phyloP scores from a whole-genome alignment of 805 yeast genomes.

The Candida coleopterorum region DNA sequence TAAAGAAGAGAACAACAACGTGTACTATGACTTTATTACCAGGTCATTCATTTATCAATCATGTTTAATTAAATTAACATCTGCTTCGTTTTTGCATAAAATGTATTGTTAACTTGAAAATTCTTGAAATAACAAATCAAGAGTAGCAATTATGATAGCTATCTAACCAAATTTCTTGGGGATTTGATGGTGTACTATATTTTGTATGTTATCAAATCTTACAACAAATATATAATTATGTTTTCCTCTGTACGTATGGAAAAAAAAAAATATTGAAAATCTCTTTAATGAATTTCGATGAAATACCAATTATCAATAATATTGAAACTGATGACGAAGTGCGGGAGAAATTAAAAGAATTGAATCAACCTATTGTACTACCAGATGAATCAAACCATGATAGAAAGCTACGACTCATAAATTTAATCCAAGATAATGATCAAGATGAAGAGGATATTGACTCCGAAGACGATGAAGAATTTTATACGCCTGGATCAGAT shows the following conservation, averaged over 20 bases:
- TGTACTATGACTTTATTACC: too few species aligned
- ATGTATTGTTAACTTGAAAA: too few species aligned
- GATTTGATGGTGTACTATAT: constrained; percentile 56
- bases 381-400: constrained; percentile 58
- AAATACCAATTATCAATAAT: constrained; percentile 11
- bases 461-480: constrained; percentile 72
- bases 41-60: too few species aligned
- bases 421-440: constrained; percentile 7
- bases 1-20: too few species aligned
- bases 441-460: constrained; percentile 34
- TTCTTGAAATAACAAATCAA: too few species aligned
- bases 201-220: constrained; percentile 44
- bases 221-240: constrained; percentile 52
- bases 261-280: constrained; percentile 29
- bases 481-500: constrained; percentile 72
- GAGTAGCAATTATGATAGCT: too few species aligned
- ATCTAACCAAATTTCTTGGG: too few species aligned
- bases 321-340: constrained; percentile 53
- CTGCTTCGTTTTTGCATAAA: constrained; percentile 48
- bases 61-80: constrained; percentile 54
- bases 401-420: constrained; percentile 52
- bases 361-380: constrained; percentile 54
- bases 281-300: constrained; percentile 8
- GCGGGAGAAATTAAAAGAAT: constrained; percentile 36
- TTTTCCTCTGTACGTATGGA: constrained; percentile 43